Conservation (phyloP, 495 filamentous ascomycete species). For the Penicillium roqueforti region DNA sequence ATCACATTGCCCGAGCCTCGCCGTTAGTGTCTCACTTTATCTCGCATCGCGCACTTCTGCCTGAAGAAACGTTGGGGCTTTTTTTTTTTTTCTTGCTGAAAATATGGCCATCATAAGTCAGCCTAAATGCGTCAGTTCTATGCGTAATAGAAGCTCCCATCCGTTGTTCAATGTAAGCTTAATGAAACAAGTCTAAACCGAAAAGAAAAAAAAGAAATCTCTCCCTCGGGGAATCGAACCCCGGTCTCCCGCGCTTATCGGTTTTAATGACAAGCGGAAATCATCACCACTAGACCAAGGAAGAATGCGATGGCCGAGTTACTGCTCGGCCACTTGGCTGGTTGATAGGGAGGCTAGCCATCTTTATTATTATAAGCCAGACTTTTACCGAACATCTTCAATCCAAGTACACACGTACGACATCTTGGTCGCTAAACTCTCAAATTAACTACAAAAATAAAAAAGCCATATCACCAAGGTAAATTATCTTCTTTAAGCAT, state of each 20-base stretch:
- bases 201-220: constrained; percentile 25
- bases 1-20: background rate
- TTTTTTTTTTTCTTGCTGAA: no score
- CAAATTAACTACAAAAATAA: no score
- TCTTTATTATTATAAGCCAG: background rate
- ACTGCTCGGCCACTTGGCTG: constrained; percentile 31
- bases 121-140: no score
- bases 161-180: no score
- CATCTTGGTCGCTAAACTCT: no score
- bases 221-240: constrained; percentile 52
- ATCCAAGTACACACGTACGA: no score
- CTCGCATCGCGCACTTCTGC: background rate
- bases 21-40: background rate
- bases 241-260: constrained; percentile 48
- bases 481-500: no score
- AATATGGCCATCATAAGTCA: no score
- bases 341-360: background rate
- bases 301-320: constrained; percentile 28
- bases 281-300: constrained; percentile 52
- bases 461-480: no score
- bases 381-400: accelerated
- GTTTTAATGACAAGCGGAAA: constrained; percentile 51
- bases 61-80: no score
- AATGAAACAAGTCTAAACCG: background rate
- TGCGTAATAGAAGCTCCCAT: background rate